Percentiles rank a stretch among this genome's conserved stretches.
Evolutionary conservation across 176 grass and related monocot genomes (phyloP).

Genomic region (Echinochloa phyllopogon): DNA sequence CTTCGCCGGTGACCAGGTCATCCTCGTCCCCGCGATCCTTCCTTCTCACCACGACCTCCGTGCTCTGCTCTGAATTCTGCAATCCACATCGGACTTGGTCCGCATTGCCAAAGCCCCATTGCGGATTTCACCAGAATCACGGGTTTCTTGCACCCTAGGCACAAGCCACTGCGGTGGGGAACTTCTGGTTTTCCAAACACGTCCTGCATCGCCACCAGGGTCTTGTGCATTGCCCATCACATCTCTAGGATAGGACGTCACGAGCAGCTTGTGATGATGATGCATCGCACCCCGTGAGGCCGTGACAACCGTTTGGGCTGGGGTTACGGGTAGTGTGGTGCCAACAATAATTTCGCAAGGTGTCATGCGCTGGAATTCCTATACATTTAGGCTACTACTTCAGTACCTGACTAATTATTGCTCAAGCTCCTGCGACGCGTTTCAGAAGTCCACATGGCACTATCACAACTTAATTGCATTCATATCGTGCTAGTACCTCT

Average conservation of each 20-base stretch:
- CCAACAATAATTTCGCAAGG: neutral
- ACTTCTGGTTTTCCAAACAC: neutral
- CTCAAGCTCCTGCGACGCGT: neutral
- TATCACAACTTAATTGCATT: neutral
- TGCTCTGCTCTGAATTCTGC: neutral
- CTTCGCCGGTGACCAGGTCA: slow-evolving; percentile 88
- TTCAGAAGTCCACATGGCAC: neutral
- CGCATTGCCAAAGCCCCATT: neutral
- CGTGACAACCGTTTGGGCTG: neutral
- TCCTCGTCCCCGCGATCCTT: neutral
- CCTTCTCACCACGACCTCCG: too few relatives aligned
- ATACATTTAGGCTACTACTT: neutral
- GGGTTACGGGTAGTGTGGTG: neutral
- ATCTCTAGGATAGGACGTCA: neutral
- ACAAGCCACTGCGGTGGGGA: neutral
- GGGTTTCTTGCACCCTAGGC: slow-evolving; percentile 26
- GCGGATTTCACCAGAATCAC: neutral
- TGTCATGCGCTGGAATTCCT: slow-evolving; percentile 32
- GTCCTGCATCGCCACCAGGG: neutral
- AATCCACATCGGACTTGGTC: neutral
- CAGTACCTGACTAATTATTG: slow-evolving; percentile 6
- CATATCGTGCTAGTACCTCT: neutral
- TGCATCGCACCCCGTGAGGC: neutral
- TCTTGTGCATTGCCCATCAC: neutral
- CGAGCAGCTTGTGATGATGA: neutral